These are phyloP conservation scores for Apiospora sp. DNA, from an alignment of 2,329 filamentous ascomycete genomes.

Conservation along the genomic window DNA sequence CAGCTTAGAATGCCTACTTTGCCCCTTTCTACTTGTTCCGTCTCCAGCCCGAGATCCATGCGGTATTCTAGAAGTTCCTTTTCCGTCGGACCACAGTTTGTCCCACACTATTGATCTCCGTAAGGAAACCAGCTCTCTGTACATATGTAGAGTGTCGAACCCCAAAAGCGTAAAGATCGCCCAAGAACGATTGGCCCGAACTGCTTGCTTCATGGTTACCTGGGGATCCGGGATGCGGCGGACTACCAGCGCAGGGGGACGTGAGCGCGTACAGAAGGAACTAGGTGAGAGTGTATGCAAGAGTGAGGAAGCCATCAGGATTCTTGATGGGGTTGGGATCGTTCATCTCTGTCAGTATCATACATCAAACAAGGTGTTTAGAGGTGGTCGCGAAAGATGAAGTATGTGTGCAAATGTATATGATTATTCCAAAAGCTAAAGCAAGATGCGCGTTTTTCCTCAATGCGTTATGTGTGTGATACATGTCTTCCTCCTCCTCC, in stretches of 20 bases:
- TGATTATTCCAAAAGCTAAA: slow-evolving; percentile 12
- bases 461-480: neutral
- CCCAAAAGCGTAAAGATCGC: neutral
- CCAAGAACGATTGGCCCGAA: too few species aligned
- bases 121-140: too few species aligned
- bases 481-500: neutral
- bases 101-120: too few species aligned
- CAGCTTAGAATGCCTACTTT: too few species aligned
- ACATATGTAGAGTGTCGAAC: too few species aligned
- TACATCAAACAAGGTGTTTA: neutral
- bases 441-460: neutral
- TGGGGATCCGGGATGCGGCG: too few species aligned
- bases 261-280: neutral
- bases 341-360: too few species aligned
- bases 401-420: neutral
- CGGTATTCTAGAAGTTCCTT: too few species aligned
- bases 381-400: neutral
- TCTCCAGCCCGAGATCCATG: neutral
- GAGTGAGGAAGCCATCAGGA: neutral
- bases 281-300: neutral
- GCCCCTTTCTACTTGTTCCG: neutral
- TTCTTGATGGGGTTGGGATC: too few species aligned
- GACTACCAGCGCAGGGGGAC: neutral
- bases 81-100: too few species aligned
- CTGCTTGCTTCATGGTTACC: too few species aligned